Conservation (phyloP, 345 rosid genomes). For the Corymbia maculata region DNA sequence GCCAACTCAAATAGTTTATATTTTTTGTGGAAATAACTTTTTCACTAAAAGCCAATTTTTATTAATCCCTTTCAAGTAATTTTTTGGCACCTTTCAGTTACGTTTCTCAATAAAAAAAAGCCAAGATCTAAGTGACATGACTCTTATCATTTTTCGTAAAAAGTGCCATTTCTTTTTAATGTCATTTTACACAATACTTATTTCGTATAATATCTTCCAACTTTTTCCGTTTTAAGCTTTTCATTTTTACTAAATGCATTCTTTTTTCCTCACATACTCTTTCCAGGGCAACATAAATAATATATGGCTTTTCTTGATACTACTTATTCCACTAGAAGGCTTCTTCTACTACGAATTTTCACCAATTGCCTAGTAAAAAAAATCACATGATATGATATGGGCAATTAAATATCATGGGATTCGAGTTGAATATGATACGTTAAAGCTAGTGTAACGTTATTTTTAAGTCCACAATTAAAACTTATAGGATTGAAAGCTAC, state of each 20-base stretch:
- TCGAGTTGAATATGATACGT: not conserved
- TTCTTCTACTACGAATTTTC: not conserved
- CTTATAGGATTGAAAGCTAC: rapidly evolving
- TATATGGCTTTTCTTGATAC: not conserved
- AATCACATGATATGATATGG: too few species aligned
- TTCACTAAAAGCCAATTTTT: not conserved
- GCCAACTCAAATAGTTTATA: not conserved
- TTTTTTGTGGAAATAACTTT: not conserved
- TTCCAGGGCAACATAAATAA: not conserved
- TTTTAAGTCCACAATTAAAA: not conserved
- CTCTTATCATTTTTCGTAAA: too few species aligned
- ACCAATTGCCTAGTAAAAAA: not conserved
- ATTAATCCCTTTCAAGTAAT: not conserved
- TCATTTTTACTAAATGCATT: not conserved
- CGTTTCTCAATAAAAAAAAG: not conserved
- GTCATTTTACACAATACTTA: not conserved
- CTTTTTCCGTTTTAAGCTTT: not conserved
- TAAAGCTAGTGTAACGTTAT: not conserved
- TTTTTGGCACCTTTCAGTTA: not conserved
- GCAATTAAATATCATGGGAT: not conserved
- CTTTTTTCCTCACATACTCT: not conserved
- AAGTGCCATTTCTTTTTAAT: not conserved
- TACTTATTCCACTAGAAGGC: not conserved
- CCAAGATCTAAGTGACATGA: not conserved
- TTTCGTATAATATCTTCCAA: too few species aligned